Base-by-base conservation (phyloP, 208 protist species). In the Acanthamoeba polyphaga region DNA sequence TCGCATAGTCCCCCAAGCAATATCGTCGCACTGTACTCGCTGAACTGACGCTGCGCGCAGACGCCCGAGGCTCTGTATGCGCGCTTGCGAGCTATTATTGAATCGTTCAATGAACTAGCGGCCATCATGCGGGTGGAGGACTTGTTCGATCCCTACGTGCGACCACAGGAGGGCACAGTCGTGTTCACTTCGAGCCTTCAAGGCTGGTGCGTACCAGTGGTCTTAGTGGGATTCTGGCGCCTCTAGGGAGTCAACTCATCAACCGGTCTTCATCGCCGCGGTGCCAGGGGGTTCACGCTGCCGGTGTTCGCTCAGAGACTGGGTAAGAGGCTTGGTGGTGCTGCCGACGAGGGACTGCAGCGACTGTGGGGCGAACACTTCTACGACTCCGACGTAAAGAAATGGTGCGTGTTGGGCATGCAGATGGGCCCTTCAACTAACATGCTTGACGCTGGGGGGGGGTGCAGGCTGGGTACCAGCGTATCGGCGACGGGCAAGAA, bases 361-460 rank as follows among this genome's bases (percentile, higher is more conserved):
- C 97, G 98, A 74, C 98, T 99, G 15, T 99, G 99, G 99, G 99
- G 99, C 95, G 99, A 99, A 96, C 98, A 98, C 96, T 99, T 99
- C 98, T 99, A 99, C 96, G 98, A 99, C 96, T 96, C 98, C 43
- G 96, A 95, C 2, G 84, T 93, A 5, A 99, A 99, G 97, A 99
- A 99, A 95, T 99, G 99, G 99, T 96, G 87, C 27, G 96, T 97
- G 22, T 62, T 46, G 53, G 53, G 53, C 6, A 58, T 9, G 53
- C 3, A 8, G 0, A 1, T 2, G 9, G 53, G 9, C 13, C 53
- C 1, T 58, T 10, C 13, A 15, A 8, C 12, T 58, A 17, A 10
- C 53, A 58, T 58, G 15, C 53, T 58, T 58, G 15, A 4, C n/a
- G n/a, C n/a, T n/a, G 5, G 53, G 1, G 3, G 15, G 53, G 1